Conservation (phyloP, 306 rosid genomes). For the Citrullus amarus region DNA sequence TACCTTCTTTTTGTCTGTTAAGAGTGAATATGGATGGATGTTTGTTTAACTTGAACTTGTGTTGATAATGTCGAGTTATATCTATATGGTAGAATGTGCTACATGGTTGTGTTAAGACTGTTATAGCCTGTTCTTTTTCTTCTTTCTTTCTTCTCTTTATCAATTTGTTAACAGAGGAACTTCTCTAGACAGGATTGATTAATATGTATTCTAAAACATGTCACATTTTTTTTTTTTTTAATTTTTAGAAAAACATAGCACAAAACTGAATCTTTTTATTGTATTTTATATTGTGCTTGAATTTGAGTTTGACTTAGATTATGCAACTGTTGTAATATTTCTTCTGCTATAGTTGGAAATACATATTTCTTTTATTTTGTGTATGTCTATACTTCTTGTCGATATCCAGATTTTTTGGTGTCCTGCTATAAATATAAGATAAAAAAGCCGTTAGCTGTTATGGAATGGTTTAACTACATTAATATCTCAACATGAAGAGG, state of each 20-base stretch:
- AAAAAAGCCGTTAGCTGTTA: not conserved
- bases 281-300: too few relatives aligned
- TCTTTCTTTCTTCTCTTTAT: not conserved
- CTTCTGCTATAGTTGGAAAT: too few relatives aligned
- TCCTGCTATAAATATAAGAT: not conserved
- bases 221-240: too few relatives aligned
- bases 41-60: not conserved
- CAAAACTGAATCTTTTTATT: too few relatives aligned
- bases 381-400: too few relatives aligned
- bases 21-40: not conserved
- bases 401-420: not conserved
- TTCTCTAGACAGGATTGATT: too few relatives aligned
- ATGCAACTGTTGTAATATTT: too few relatives aligned
- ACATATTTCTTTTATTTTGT: too few relatives aligned
- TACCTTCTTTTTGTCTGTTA: not conserved
- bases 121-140: not conserved
- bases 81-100: not conserved
- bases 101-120: not conserved
- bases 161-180: not conserved
- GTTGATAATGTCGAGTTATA: not conserved
- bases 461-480: not conserved
- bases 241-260: too few relatives aligned
- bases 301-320: too few relatives aligned
- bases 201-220: too few relatives aligned
- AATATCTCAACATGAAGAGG: not conserved